These are phyloP conservation scores for Lanmaoa pseudosensibilis DNA, from an alignment of 768 basidiomycete species.

Conservation along the genomic window DNA sequence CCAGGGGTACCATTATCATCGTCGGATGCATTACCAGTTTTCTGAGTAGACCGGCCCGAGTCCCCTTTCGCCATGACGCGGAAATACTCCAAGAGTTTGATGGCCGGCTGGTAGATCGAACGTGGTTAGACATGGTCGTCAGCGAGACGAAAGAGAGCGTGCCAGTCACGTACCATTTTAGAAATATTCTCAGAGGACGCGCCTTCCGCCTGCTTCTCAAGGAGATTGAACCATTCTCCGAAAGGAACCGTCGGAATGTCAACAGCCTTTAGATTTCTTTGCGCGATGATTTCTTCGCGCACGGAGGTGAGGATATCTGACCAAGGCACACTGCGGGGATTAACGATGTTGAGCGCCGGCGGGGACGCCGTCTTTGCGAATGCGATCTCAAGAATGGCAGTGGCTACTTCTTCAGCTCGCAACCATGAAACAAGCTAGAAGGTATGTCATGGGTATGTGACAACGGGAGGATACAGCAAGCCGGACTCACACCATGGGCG, in stretches of 20 bases:
- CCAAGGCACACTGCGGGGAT: slow-evolving; percentile 37
- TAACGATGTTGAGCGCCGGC: slow-evolving; percentile 37
- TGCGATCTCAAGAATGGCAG: slow-evolving; percentile 35
- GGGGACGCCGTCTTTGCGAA: slow-evolving; percentile 21
- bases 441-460: slow-evolving; percentile 4
- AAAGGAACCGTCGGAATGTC: slow-evolving; percentile 27
- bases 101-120: slow-evolving; percentile 27
- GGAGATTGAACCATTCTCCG: slow-evolving; percentile 29
- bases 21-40: not conserved
- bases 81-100: slow-evolving; percentile 34
- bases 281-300: slow-evolving; percentile 14
- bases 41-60: not conserved
- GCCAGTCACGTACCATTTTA: slow-evolving; percentile 9
- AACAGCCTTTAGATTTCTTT: slow-evolving; percentile 3
- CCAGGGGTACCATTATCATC: not conserved
- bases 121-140: not conserved
- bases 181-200: slow-evolving; percentile 1
- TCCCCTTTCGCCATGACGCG: slow-evolving; percentile 12
- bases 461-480: not conserved
- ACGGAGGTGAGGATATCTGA: slow-evolving; percentile 26
- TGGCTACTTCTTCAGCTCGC: slow-evolving; percentile 36
- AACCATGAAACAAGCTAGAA: slow-evolving; percentile 36
- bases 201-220: slow-evolving; percentile 28
- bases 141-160: not conserved
- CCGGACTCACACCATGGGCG: slow-evolving; percentile 31